Base-by-base conservation (phyloP, 2,329 filamentous ascomycete genomes). In the Penicillium sp. region DNA sequence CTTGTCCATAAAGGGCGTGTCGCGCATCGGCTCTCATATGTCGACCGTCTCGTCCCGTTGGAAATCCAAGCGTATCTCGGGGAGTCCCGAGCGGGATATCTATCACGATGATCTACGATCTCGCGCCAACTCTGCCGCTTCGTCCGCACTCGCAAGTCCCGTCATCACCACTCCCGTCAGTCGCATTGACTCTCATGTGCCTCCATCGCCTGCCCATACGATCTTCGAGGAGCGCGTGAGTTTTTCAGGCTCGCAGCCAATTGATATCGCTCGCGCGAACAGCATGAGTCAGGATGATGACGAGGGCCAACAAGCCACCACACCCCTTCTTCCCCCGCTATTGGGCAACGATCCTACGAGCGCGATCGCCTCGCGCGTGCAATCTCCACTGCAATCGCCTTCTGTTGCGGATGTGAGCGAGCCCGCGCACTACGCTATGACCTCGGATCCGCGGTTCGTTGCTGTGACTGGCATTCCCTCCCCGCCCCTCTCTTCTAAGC, bases 331-430 rank as follows among this genome's bases (percentile, higher is more conserved):
- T 2, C 93, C 93, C 7, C 93, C 93, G 0, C 83, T 95, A 38
- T 85, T 96, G 80, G 87, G 85, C 30, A 84, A 85, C 58, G 78
- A 82, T 25, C 79, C 76, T n/a, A 75, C 76, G 13, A 75, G 79
- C 42, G 70, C 71, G n/a, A 72, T 80, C 40, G 80, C 85, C 45
- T 83, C 87, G 0, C 83, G 84, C 1, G 81, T 89, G 35, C 85
- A 91, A 60, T 96, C 92, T 7, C 92, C 93, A n/a, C 81, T 96
- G 28, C 92, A 96, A 75, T 96, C 92, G 0, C 93, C 93, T 0
- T 89, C 87, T 0, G 85, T 95, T 19, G 91, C 89, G 10, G 87
- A 88, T n/a, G 79, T 83, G 42, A 76, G 78, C 38, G 63, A 77
- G 73, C 22, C 73, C 68, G 22, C 81, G 16, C 69, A 79, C 53